Percentiles rank a stretch among this genome's conserved stretches.
These are phyloP conservation scores for Monosporascus ibericus DNA, from an alignment of 2,329 filamentous ascomycete species.

Conservation along the genomic window DNA sequence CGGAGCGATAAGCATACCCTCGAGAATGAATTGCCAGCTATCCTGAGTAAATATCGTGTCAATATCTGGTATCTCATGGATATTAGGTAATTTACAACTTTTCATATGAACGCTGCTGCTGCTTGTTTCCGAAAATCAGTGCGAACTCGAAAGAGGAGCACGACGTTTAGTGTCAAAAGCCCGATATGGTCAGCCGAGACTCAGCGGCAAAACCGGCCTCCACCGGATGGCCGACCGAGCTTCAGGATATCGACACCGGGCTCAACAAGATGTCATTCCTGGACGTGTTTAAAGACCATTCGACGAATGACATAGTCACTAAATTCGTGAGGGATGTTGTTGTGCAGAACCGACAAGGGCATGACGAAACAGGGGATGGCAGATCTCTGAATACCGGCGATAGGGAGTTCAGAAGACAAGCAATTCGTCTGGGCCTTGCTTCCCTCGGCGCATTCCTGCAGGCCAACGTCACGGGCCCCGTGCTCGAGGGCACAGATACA, in stretches of 20 bases:
- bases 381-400: not conserved
- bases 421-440: conserved; percentile 47
- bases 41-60: too few relatives aligned
- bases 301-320: conserved; percentile 9
- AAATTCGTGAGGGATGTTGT: conserved; percentile 10
- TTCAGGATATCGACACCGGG: conserved; percentile 13
- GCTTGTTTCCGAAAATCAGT: not conserved
- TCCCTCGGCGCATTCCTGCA: conserved; percentile 66
- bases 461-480: conserved; percentile 69
- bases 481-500: conserved; percentile 35
- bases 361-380: not conserved
- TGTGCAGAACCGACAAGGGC: not conserved
- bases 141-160: not conserved
- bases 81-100: too few relatives aligned
- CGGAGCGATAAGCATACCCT: too few relatives aligned
- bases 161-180: not conserved
- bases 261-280: conserved; percentile 15
- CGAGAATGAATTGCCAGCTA: too few relatives aligned
- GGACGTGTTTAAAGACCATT: conserved; percentile 8
- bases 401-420: conserved; percentile 2
- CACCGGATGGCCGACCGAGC: conserved; percentile 6
- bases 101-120: too few relatives aligned
- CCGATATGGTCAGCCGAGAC: not conserved
- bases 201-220: not conserved
- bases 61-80: too few relatives aligned